Percentiles rank a stretch among this genome's conserved stretches.
phyloP scores from a whole-genome alignment of 306 rosid genomes.

The Astragalus glycyphyllos region DNA sequence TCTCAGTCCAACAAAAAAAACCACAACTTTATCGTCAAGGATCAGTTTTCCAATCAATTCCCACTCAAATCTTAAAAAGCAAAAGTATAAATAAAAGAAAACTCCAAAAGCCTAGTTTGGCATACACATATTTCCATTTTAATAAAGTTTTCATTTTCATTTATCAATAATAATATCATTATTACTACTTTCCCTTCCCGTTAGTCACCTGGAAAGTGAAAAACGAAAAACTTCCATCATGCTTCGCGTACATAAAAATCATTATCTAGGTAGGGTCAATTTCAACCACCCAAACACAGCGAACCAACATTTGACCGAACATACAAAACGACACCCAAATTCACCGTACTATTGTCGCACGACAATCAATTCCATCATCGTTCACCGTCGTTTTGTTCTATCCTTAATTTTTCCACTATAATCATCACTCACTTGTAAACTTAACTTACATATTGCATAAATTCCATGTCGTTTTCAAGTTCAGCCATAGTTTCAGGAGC shows the following conservation, averaged over 20 bases:
- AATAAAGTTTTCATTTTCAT: neutral
- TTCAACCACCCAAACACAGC: slow-evolving; percentile 40
- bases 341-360: slow-evolving; percentile 16
- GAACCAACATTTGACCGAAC: slow-evolving; percentile 40
- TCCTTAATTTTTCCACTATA: neutral
- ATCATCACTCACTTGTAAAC: neutral
- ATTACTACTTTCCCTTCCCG: slow-evolving; percentile 17
- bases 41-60: slow-evolving; percentile 7
- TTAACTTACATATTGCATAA: slow-evolving; percentile 69
- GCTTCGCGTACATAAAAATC: slow-evolving; percentile 35
- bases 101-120: slow-evolving; percentile 11
- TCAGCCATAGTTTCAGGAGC: slow-evolving; percentile 78
- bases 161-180: slow-evolving; percentile 10
- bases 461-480: slow-evolving; percentile 65
- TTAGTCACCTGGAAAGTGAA: slow-evolving; percentile 44
- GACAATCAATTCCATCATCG: neutral
- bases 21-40: slow-evolving; percentile 38
- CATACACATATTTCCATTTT: neutral
- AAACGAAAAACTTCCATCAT: slow-evolving; percentile 36
- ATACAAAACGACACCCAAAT: slow-evolving; percentile 25
- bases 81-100: neutral
- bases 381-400: slow-evolving; percentile 28
- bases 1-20: neutral
- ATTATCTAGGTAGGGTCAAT: slow-evolving; percentile 45
- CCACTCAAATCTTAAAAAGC: neutral